Evolutionary conservation across 768 basidiomycete genomes (phyloP).

Genomic region (Pholiota microspora): DNA sequence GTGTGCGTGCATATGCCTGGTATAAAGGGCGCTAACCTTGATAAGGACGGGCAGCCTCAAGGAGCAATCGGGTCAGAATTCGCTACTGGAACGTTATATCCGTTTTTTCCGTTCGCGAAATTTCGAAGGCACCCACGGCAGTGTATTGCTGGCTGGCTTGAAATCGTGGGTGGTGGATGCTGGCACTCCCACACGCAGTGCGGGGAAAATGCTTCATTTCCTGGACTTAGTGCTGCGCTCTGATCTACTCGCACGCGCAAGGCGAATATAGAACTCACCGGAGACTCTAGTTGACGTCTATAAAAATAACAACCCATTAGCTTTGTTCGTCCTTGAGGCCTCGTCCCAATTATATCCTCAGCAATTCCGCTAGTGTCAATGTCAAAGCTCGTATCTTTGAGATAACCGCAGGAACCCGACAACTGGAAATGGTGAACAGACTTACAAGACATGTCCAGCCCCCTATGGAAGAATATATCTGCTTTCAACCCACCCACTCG

Average conservation of each 20-base stretch:
- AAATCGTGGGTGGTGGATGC: too few relatives aligned
- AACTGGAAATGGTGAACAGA: neutral
- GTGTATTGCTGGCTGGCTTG: neutral
- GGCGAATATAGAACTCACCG: neutral
- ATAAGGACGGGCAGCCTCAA: neutral
- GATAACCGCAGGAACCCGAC: slow-evolving; percentile 5
- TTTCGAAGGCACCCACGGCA: neutral
- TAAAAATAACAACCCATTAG: neutral
- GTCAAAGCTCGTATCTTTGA: neutral
- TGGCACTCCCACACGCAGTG: neutral
- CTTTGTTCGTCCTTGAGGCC: neutral
- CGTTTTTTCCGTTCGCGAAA: neutral
- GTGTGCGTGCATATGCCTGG: neutral
- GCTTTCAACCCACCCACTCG: too few relatives aligned
- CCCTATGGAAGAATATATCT: neutral
- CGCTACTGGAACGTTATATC: neutral
- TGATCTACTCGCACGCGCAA: neutral
- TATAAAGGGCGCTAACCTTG: neutral
- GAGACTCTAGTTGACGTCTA: neutral
- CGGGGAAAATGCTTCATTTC: neutral
- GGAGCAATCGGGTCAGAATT: neutral
- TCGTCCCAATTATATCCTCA: neutral
- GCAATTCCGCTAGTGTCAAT: neutral
- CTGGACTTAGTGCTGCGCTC: neutral
- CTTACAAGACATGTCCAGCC: neutral